Evolutionary conservation across 2,329 filamentous ascomycete genomes (phyloP), one percentile per base, ranked within the genome.

Genomic region (Hypoxylon sp.): DNA sequence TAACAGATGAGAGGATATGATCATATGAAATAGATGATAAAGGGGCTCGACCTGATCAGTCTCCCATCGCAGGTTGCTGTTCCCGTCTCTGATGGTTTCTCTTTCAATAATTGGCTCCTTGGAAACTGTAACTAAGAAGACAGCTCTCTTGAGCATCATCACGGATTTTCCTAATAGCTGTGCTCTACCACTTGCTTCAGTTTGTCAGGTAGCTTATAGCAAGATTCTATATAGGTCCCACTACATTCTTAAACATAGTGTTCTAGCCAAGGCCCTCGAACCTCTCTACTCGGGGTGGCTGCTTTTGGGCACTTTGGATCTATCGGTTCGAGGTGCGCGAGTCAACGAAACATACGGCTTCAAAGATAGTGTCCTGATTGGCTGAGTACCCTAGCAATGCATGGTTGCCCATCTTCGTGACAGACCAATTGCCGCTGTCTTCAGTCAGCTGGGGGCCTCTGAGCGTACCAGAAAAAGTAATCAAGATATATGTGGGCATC

Each of bases 401-500:
- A 6, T 17, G n/a, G 53, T 13, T n/a, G 13, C 42, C 22, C 8
- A 11, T 27, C 13, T 30, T 30, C 5, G 42, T 20, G 1, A 22
- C 14, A 42, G 33, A 10, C 31, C 3, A 8, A 10, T 1, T 8
- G 1, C 11, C 17, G 49, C 44, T 22, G 33, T 22, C 11, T 27
- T 59, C 46, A 58, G 27, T 56, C 37, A 31, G 35, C 44, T 13
- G 40, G 48, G n/a, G 69, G 66, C 17, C 49, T 69, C 27, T 69
- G 66, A 17, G 69, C 69, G 14, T 71, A 65, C 69, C 69, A 71
- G 53, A 69, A 67, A 35, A 66, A 69, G 56, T 69, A 71, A 25
- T 71, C 66, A n/a, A 69, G 48, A 50, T 71, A 71, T 37, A 66
- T 65, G 50, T 66, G 67, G 17, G 59, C 66, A n/a, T 22, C 51